Base-by-base conservation (phyloP, 139 green algal genomes). In the Ettlia oleoabundans region DNA sequence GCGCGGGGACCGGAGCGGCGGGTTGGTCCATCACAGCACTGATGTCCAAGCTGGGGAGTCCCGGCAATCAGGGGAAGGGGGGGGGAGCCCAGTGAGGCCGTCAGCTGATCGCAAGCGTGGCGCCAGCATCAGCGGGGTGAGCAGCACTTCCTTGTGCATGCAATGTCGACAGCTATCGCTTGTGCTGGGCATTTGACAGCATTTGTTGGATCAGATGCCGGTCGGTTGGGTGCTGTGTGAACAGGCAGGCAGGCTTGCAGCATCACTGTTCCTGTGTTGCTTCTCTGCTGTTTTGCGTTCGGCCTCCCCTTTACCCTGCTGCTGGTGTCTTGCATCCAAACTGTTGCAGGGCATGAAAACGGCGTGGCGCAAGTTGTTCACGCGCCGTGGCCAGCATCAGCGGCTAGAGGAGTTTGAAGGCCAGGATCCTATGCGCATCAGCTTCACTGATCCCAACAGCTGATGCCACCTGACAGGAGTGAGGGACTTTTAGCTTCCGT, bases 341-440 rank as follows among this genome's bases (percentile, higher is more conserved):
- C n/a, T 18, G 30, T 26, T 4, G 62, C 62, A 82, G 76, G 40
- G 43, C 28, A 42, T 82, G 47, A 82, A 68, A 42, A 37, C 42
- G 5, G 51, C 64, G 3, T 42, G 72, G 63, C 64, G 65, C 24
- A 82, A 82, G 64, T 33, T 82, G 43, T 82, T 82, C 35, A 37
- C 43, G 18, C 63, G 77, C 4, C 77, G 77, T 8, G 22, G 58
- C 40, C 28, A 35, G 21, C 75, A 81, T 26, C 63, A 76, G 64
- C 63, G 52, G 30, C 24, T 66, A 33, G 30, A 64, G 2, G 40
- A 15, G 0, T 9, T 38, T 9, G 35, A 58, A 21, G 62, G 42
- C 3, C 32, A 37, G 13, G 3, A 30, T 19, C 28, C 42, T 2
- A 24, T 41, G 42, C 64, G n/a, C 42, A 28, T 4, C 77, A 82